Evolutionary conservation across 768 basidiomycete genomes (phyloP), one percentile per base, ranked within the genome.

Genomic region (Leucocoprinus leucothites): DNA sequence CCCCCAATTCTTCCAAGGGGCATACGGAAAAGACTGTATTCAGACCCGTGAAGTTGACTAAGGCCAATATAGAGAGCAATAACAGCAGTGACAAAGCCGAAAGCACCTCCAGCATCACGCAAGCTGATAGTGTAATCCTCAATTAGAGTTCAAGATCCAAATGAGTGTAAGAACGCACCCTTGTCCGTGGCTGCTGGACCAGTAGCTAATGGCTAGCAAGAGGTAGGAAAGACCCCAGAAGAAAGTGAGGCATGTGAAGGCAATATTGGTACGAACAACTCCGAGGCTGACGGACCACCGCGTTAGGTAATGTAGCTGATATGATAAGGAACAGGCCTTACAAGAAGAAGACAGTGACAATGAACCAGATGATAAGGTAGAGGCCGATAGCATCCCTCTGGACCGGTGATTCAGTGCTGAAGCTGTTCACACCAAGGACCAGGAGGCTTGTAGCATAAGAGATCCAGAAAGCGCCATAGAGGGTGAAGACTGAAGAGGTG

Each of bases 381-480:
- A 85, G 77, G 5, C 80, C 82, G 7, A 85, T 53, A 1, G 83
- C 84, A 52, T 75, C 71, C 9, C 57, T 22, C 6, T 81, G 64
- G 59, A 76, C 70, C 13, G 40, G 0, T 59, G 53, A 2, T 5
- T 13, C 1, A 1, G 58, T 55, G 61, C 81, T 84, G 14, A 82
- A 74, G 0, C 66, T 58, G 3, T 42, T 24, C 24, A 84, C 67
- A 16, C 81, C 81, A 0, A 71, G 68, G 0, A 83, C 84, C 36
- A 83, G 72, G 64, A 80, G 67, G 53, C 85, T 75, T 1, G 72
- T 64, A 16, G 74, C 83, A 35, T 76, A 85, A 3, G 83, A 84
- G 66, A 86, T 67, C 84, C 84, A 85, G 71, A 86, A 85, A 1
- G 74, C 76, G 13, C 84, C 84, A 38, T 80, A 85, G 9, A 80